phyloP scores from a whole-genome alignment of 192 early-diverging fungal genomes.

The Neocallimastix lanati region DNA sequence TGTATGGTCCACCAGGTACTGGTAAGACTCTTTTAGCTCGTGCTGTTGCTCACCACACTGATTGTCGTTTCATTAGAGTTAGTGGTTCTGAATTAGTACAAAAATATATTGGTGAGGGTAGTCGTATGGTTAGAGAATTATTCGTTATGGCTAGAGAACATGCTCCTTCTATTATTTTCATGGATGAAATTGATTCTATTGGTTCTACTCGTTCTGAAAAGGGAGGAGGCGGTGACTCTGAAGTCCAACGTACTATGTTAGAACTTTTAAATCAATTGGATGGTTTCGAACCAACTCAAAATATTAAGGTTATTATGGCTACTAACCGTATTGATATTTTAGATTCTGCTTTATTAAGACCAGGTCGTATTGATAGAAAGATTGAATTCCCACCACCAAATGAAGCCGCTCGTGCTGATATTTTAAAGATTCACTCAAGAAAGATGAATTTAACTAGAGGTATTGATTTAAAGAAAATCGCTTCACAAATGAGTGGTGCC shows the following conservation, averaged over 20 bases:
- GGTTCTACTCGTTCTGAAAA: conserved; percentile 67
- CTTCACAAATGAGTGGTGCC: conserved; percentile 65
- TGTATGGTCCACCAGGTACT: conserved; percentile 59
- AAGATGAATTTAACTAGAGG: conserved; percentile 82
- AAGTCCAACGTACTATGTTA: conserved; percentile 81
- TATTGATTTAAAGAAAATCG: conserved; percentile 77
- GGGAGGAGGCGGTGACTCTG: conserved; percentile 59
- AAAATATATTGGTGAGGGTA: conserved; percentile 86
- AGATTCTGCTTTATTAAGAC: conserved; percentile 69
- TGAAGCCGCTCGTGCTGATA: conserved; percentile 66
- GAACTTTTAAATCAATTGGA: conserved; percentile 79
- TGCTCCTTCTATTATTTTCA: conserved; percentile 80
- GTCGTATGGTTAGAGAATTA: conserved; percentile 52
- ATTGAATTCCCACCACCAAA: conserved; percentile 81
- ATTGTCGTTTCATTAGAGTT: conserved; percentile 79
- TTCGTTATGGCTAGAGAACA: conserved; percentile 47
- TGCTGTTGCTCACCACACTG: conserved; percentile 79
- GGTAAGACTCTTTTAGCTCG: conserved; percentile 76
- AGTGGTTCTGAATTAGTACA: conserved; percentile 78
- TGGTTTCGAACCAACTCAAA: conserved; percentile 77
- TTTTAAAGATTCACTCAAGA: conserved; percentile 78
- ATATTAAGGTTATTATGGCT: conserved; percentile 84
- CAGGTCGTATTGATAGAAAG: conserved; percentile 79
- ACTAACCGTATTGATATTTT: conserved; percentile 84
- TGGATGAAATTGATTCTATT: conserved; percentile 86